Evolutionary conservation across 352 stramenopile genomes (phyloP).

Genomic region (Peronospora farinosa): DNA sequence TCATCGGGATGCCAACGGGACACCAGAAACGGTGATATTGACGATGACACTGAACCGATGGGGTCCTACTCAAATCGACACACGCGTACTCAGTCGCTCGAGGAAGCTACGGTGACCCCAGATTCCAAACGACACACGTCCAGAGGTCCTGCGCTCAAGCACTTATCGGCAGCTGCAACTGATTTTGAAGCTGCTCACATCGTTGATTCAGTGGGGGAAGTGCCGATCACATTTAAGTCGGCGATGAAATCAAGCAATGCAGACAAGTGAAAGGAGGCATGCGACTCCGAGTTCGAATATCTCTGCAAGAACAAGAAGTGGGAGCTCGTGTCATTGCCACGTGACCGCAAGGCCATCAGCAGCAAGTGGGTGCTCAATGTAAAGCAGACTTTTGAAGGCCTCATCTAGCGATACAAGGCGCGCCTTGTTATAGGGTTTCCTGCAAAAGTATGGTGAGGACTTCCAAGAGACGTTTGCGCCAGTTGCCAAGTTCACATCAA

Average conservation of each 20-base stretch:
- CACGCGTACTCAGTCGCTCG: too few species aligned
- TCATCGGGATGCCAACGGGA: too few species aligned
- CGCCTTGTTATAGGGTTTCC: slow-evolving; percentile 6
- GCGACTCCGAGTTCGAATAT: slow-evolving; percentile 2
- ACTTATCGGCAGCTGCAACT: too few species aligned
- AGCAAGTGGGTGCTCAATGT: not conserved
- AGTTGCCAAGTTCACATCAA: too few species aligned
- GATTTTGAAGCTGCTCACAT: too few species aligned
- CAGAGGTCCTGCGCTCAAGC: too few species aligned
- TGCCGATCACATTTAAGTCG: not conserved
- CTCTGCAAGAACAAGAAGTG: slow-evolving; percentile 10
- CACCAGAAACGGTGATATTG: too few species aligned
- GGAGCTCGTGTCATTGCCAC: not conserved
- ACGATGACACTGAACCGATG: too few species aligned
- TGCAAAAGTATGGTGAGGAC: slow-evolving; percentile 7
- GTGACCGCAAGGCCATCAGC: not conserved
- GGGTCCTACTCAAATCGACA: too few species aligned
- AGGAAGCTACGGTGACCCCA: too few species aligned
- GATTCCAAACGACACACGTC: too few species aligned
- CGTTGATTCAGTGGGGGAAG: not conserved
- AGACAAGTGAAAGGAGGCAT: not conserved
- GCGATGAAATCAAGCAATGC: not conserved
- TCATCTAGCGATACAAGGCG: slow-evolving; percentile 17
- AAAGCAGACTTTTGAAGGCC: not conserved
- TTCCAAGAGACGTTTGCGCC: slow-evolving; percentile 9